These are phyloP conservation scores for Beauveria australis DNA, from an alignment of 2,329 filamentous ascomycete genomes.

Conservation along the genomic window DNA sequence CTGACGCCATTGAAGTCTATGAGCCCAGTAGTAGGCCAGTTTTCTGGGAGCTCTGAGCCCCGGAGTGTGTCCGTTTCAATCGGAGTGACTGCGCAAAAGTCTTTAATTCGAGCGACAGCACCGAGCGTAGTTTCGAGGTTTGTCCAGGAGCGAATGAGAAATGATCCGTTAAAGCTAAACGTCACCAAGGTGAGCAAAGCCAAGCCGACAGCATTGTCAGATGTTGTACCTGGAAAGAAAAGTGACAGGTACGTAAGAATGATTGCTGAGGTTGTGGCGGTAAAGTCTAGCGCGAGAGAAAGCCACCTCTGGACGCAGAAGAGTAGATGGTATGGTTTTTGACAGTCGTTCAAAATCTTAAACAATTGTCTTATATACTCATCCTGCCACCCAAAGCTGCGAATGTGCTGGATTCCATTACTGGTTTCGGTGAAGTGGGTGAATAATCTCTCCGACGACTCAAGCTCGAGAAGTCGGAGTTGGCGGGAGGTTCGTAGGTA, in stretches of 20 bases:
- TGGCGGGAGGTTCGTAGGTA: no score
- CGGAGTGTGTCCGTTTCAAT: background rate
- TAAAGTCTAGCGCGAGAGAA: conserved; percentile 11
- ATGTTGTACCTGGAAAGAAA: background rate
- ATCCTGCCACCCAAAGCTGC: no score
- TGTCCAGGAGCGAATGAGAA: background rate
- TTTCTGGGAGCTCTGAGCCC: background rate
- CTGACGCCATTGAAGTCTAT: background rate
- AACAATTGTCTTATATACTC: no score
- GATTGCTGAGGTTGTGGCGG: conserved; percentile 9
- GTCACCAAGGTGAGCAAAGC: background rate
- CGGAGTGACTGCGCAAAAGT: background rate
- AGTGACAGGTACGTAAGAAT: background rate
- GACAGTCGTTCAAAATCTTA: background rate
- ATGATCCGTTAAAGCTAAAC: background rate
- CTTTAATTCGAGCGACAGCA: background rate
- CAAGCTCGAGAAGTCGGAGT: no score
- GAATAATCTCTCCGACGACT: no score
- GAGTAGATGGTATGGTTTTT: background rate
- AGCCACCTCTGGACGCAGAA: conserved; percentile 8
- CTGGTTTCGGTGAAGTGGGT: no score
- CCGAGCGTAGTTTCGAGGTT: background rate
- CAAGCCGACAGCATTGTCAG: background rate
- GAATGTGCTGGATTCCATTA: no score
- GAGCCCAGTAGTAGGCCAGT: background rate